Evolutionary conservation across 2,329 filamentous ascomycete genomes (phyloP).

Genomic region (Stromatinia cepivora): DNA sequence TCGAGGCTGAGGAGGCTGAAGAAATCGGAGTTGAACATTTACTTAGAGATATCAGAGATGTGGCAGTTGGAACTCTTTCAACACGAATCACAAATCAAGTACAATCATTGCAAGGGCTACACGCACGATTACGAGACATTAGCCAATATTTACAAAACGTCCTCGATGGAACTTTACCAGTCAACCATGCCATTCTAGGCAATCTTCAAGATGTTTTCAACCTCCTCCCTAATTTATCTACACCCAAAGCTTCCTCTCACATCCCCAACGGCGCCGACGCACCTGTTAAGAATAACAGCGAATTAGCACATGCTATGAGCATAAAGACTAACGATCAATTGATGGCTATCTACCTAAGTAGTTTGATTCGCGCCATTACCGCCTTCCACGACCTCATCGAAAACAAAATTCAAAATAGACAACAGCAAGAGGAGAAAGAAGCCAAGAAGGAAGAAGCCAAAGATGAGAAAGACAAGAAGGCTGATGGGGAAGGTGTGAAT

Average conservation of each 20-base stretch:
- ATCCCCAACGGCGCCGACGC: conserved; percentile 48
- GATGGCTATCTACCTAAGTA: conserved; percentile 97
- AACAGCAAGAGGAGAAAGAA: conserved; percentile 95
- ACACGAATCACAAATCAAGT: conserved; percentile 97
- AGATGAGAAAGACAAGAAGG: conserved; percentile 66
- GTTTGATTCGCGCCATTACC: conserved; percentile 94
- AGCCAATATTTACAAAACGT: conserved; percentile 95
- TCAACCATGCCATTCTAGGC: conserved; percentile 96
- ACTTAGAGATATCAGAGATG: conserved; percentile 95
- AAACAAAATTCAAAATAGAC: conserved; percentile 99
- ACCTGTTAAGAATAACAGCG: conserved; percentile 64
- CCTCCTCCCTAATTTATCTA: conserved; percentile 91
- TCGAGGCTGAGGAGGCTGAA: conserved; percentile 98
- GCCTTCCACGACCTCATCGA: conserved; percentile 99
- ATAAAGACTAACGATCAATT: conserved; percentile 99
- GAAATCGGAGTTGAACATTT: conserved; percentile 99
- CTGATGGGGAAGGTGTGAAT: conserved; percentile 57
- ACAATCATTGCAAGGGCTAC: conserved; percentile 93
- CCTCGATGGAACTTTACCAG: conserved; percentile 84
- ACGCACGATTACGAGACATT: conserved; percentile 92
- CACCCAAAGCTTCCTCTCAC: conserved; percentile 67
- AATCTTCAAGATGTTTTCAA: conserved; percentile 99
- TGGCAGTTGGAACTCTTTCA: conserved; percentile 93
- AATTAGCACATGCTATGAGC: conserved; percentile 94
- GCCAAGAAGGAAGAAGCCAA: conserved; percentile 65